Evolutionary conservation across 2,329 filamentous ascomycete genomes (phyloP), one percentile per base, ranked within the genome.

Genomic region (Calonectria henricotiae): DNA sequence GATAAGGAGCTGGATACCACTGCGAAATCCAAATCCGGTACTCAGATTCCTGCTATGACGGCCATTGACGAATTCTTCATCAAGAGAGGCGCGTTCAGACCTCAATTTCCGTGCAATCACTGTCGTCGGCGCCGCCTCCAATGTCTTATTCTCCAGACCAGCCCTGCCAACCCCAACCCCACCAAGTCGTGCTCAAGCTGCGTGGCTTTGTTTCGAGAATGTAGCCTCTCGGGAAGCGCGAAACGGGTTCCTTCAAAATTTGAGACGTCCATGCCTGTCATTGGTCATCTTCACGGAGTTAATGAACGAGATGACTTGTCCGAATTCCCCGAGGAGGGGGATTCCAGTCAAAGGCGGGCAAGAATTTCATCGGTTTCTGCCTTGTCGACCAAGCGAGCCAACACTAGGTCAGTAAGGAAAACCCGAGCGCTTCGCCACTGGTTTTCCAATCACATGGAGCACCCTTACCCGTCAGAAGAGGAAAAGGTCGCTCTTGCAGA

Each of bases 231-330:
- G 1, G 83, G 80, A 13, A 80, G 82, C 20, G 80, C 79, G 43
- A 88, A 88, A 71, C 82, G 86, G 9, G 79, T 82, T 2, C 81
- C 85, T 0, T 85, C 82, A 0, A 76, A 80, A 2, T 88, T 87
- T 72, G 86, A 88, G 75, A 87, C 85, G 0, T 74, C 81, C 0
- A 75, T 80, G 11, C 86, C 86, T 0, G 86, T 87, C 11, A 82
- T 87, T 27, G 85, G 85, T 2, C 84, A 85, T 64, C 80, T 87
- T 0, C 86, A 88, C 47, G 86, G 86, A 1, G 81, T 88, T 5
- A 81, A 80, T 20, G 86, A 88, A 79, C 74, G 82, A 44, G 76
- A 74, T 1, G 73, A 76, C 4, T 69, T 68, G 2, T 61, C 66
- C 1, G 30, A 54, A 9, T 58, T 62, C 0, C 46, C 71, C 41